These are phyloP conservation scores for Fusarium sp. DNA, from an alignment of 2,329 filamentous ascomycete species.

Conservation along the genomic window DNA sequence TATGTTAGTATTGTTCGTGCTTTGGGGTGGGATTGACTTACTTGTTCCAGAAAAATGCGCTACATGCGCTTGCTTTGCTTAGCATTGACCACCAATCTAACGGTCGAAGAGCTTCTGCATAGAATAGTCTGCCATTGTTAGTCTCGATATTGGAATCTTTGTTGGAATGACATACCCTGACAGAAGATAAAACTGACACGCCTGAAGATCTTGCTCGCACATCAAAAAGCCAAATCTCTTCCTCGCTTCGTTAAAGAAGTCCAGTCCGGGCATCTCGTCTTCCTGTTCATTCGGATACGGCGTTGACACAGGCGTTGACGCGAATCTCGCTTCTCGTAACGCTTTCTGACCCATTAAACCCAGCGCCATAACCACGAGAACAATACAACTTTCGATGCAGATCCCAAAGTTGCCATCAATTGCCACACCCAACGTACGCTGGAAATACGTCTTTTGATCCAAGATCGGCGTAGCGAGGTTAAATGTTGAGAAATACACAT, in stretches of 20 bases:
- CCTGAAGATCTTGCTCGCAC: conserved; percentile 27
- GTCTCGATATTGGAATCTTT: too few relatives aligned
- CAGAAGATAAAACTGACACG: conserved; percentile 27
- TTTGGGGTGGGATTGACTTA: too few relatives aligned
- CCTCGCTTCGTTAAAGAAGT: conserved; percentile 34
- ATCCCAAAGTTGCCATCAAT: conserved; percentile 31
- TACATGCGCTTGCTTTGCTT: conserved; percentile 34
- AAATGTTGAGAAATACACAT: conserved; percentile 30
- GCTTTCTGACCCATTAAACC: conserved; percentile 19
- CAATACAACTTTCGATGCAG: conserved; percentile 31
- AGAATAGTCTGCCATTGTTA: conserved; percentile 18
- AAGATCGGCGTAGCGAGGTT: conserved; percentile 25
- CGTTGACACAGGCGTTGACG: not conserved
- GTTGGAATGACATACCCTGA: conserved; percentile 32
- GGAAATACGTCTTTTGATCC: conserved; percentile 36
- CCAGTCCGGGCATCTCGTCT: conserved; percentile 4
- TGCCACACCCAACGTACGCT: conserved; percentile 23
- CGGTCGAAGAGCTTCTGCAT: conserved; percentile 28
- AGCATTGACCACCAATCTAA: conserved; percentile 37
- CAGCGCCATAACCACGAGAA: conserved; percentile 23
- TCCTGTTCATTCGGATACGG: not conserved
- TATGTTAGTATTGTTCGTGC: not conserved
- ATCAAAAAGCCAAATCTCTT: conserved; percentile 33
- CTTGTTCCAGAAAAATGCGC: conserved; percentile 37
- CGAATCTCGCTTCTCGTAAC: conserved; percentile 8